Percentiles rank a stretch among this genome's conserved stretches.
Evolutionary conservation across 768 basidiomycete species (phyloP).

Genomic region (Suillus subaureus): DNA sequence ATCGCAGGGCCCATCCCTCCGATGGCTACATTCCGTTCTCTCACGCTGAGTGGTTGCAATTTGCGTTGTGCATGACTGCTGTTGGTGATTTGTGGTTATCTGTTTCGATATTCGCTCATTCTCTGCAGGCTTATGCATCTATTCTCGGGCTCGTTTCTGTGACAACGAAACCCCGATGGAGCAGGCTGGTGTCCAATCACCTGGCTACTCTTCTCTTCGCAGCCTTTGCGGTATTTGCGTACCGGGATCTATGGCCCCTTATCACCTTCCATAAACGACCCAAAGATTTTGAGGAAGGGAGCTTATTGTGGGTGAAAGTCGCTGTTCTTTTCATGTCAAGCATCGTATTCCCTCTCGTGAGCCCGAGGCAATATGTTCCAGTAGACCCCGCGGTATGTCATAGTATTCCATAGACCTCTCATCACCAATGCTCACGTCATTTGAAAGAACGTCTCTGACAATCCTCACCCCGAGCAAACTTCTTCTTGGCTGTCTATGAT

Average conservation of each 20-base stretch:
- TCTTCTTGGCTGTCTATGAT: slow-evolving; percentile 38
- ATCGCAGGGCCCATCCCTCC: too few species aligned
- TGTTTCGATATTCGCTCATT: not conserved
- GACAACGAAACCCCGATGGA: slow-evolving; percentile 32
- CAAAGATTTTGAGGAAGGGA: slow-evolving; percentile 49
- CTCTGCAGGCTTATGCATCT: slow-evolving; percentile 41
- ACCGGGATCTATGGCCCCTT: slow-evolving; percentile 64
- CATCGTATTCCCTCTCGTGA: slow-evolving; percentile 52
- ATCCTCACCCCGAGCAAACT: slow-evolving; percentile 43
- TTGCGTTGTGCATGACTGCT: slow-evolving; percentile 16
- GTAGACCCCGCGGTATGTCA: slow-evolving; percentile 42
- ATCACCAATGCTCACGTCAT: not conserved
- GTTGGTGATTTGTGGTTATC: slow-evolving; percentile 11
- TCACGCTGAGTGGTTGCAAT: slow-evolving; percentile 11
- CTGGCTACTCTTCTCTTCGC: slow-evolving; percentile 50
- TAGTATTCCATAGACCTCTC: too few species aligned
- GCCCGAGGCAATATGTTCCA: slow-evolving; percentile 60
- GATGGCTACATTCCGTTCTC: slow-evolving; percentile 6
- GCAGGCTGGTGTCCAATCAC: slow-evolving; percentile 38
- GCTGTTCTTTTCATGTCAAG: slow-evolving; percentile 46
- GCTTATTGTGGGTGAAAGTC: slow-evolving; percentile 56
- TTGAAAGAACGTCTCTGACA: slow-evolving; percentile 23
- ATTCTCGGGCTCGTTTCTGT: slow-evolving; percentile 43
- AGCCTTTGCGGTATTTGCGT: slow-evolving; percentile 50
- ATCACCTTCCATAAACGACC: slow-evolving; percentile 54